Conservation (phyloP, 2,329 filamentous ascomycete species). For the Fusarium nurragi region DNA sequence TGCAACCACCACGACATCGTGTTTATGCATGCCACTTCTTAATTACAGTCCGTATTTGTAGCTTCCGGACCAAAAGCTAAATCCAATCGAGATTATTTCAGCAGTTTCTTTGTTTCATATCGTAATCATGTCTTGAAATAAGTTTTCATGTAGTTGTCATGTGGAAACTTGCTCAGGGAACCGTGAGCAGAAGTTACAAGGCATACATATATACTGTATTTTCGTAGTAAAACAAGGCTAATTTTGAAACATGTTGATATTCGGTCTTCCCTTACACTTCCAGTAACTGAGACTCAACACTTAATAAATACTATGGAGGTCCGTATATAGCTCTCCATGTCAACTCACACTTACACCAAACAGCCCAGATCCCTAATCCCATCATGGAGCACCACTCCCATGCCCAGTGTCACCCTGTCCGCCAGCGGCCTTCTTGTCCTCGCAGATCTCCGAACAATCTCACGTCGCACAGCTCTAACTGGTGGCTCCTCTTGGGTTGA, state of each 20-base stretch:
- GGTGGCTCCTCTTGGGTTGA: conserved; percentile 67
- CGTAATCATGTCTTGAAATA: not conserved
- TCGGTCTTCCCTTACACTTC: fast-evolving
- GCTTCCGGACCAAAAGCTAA: fast-evolving
- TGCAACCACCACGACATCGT: conserved; percentile 20
- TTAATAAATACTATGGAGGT: conserved; percentile 18
- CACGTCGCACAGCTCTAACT: conserved; percentile 63
- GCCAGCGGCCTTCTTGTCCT: conserved; percentile 66
- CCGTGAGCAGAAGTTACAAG: not conserved
- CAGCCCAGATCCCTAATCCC: conserved; percentile 47
- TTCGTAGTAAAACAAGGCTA: not conserved
- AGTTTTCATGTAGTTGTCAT: conserved; percentile 21
- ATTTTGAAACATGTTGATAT: not conserved
- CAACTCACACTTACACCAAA: conserved; percentile 7
- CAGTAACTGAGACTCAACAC: not conserved
- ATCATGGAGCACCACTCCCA: conserved; percentile 57
- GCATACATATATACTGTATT: not conserved
- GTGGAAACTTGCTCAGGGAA: not conserved
- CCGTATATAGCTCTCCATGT: not conserved
- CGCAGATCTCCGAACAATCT: conserved; percentile 66
- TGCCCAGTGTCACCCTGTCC: conserved; percentile 57
- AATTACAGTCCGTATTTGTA: no score
- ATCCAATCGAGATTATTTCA: not conserved
- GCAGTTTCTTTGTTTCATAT: not conserved
- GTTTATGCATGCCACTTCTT: not conserved